Evolutionary conservation across 2,329 filamentous ascomycete species (phyloP), one percentile per base, ranked within the genome.

Genomic region (Pseudopyrenochaeta lycopersici): DNA sequence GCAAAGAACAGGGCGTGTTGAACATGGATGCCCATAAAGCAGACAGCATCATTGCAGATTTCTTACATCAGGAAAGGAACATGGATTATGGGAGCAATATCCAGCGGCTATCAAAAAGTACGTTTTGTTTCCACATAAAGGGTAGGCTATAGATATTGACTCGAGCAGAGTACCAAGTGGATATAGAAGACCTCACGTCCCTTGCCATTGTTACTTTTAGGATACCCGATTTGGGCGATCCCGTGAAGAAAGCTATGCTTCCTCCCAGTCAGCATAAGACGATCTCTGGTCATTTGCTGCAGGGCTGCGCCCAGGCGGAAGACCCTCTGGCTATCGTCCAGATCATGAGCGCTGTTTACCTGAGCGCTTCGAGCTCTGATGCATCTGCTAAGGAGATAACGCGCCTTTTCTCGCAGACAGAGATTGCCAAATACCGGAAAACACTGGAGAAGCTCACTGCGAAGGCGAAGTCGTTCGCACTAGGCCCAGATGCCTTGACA

Each of bases 291-390:
- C 29, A 54, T 0, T 39, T 76, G 12, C 59, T 75, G 3, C 51
- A 73, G 36, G 71, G 65, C 10, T 72, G 68, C 51, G 67, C 63
- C 7, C 61, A 66, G 12, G 62, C 62, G n/a, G 54, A 57, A 44
- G 72, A 75, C 4, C 56, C 63, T 2, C 49, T 66, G 6, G 67
- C 73, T 7, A 65, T 68, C 10, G 55, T 72, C 7, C 67, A 71
- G 45, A 60, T 74, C 33, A 39, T 73, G 27, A 63, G 56, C n/a
- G 66, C 64, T 17, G 56, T 70, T 14, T 64, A 69, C 49, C 52
- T 63, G 10, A 62, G 48, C 38, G 52, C 32, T 15, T 33, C 50
- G 17, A 63, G 53, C 17, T 27, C 44, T 9, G 29, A 59, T 7
- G 40, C 47, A 4, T 45, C 42, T 29, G 58, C 52, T 5, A 56